Base-by-base conservation (phyloP, 768 basidiomycete species). In the Lactifluus volemus region DNA sequence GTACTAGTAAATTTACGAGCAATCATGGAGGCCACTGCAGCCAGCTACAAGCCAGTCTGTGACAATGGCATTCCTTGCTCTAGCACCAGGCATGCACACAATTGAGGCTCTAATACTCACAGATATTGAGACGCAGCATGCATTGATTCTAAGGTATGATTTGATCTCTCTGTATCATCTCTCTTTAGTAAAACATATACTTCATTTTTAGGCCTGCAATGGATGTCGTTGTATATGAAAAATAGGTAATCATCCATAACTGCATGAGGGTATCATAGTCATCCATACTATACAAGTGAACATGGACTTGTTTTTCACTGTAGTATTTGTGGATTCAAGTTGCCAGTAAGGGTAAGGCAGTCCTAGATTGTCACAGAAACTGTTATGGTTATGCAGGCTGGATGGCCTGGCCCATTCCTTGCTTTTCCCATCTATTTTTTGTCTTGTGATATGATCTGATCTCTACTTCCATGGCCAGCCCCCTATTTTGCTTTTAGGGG, bases 41-140 rank as follows among this genome's bases (percentile, higher is more conserved):
- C 87, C 91, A 4, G 83, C 83, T 11, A 85, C 89, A 1, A 91
- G 90, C 69, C 91, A 93, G 70, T 89, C 88, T 19, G 88, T 93
- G 29, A 77, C 89, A 44, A 91, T 94, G 86, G 81, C 86, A 61
- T 92, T 93, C 67, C 73, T 94, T 49, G 90, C 92, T 3, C 74
- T 94, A 51, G 79, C 81, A 8, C 85, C 89, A 19, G 92, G 92
- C 3, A 83, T 92, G 2, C 90, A 93, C 68, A 77, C 84, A 2
- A 79, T 94, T 53, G 84, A 88, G 63, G 78, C 80, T 5, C 73
- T 93, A 54, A 84, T 83, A 1, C 73, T 94, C 54, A 86, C 84
- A 1, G 92, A 93, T 65, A 74, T 88, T 4, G 89, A 89, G 67
- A 83, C 84, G 6, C 85, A 84, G 0, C 84, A 81, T 69, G 77